phyloP scores from a whole-genome alignment of 305 asterid species.

The Solanum hybrid region DNA sequence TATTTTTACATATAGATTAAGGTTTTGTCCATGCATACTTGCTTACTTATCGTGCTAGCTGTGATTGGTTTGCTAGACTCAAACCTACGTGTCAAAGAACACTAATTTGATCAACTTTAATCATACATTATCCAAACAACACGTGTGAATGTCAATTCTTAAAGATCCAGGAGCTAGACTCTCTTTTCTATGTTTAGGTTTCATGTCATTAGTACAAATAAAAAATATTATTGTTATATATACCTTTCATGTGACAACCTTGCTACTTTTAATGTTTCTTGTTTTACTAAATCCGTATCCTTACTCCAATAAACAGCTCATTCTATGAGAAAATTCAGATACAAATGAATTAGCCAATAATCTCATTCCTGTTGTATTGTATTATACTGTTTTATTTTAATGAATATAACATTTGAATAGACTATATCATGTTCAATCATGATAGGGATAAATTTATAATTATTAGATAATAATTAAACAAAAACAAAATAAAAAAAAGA shows the following conservation, averaged over 20 bases:
- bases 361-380: neutral
- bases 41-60: slow-evolving; percentile 6
- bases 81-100: slow-evolving; percentile 35
- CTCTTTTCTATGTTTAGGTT: slow-evolving; percentile 11
- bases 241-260: slow-evolving; percentile 8
- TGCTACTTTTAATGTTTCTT: slow-evolving; percentile 22
- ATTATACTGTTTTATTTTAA: neutral
- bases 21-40: neutral
- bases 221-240: neutral
- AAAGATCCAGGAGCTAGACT: slow-evolving; percentile 8
- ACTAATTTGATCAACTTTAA: slow-evolving; percentile 27
- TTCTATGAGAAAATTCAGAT: neutral
- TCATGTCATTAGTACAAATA: neutral
- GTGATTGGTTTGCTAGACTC: slow-evolving; percentile 4
- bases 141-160: slow-evolving; percentile 35
- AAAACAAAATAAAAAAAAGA: too few relatives aligned
- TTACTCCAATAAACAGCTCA: slow-evolving; percentile 5
- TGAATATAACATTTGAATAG: too few relatives aligned
- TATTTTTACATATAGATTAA: neutral
- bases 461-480: too few relatives aligned
- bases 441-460: too few relatives aligned
- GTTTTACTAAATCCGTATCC: slow-evolving; percentile 9
- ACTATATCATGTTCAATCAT: too few relatives aligned
- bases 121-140: slow-evolving; percentile 32
- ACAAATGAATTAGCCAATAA: neutral